A percentile compares a stretch with the other conserved stretches of the same genome.
phyloP scores from a whole-genome alignment of 306 rosid genomes.

The Medicago truncatula region DNA sequence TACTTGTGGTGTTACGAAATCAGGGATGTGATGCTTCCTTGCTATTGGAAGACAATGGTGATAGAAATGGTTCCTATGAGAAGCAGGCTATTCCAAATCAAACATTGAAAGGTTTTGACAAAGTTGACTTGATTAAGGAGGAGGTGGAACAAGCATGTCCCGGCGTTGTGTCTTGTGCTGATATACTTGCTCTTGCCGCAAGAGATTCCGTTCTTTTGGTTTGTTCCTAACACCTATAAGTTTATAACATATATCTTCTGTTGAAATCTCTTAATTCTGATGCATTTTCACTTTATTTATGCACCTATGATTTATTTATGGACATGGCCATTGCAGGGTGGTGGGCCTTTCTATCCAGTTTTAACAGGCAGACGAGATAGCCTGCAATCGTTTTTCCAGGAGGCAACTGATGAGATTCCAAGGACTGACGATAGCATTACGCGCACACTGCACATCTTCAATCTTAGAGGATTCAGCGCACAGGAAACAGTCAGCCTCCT shows the following conservation, averaged over 20 bases:
- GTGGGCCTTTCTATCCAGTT: too few species aligned
- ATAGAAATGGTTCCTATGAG: conserved; percentile 56
- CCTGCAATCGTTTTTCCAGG: too few species aligned
- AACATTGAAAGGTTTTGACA: conserved; percentile 57
- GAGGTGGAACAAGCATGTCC: conserved; percentile 63
- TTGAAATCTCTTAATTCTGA: conserved; percentile 10
- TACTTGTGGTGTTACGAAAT: conserved; percentile 14
- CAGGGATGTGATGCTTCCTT: conserved; percentile 67
- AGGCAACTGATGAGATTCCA: too few species aligned
- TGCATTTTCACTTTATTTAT: conserved; percentile 17
- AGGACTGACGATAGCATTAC: too few species aligned
- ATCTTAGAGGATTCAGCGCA: too few species aligned
- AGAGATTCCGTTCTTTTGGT: conserved; percentile 63
- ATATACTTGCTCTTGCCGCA: conserved; percentile 56
- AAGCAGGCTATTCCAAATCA: conserved; percentile 78
- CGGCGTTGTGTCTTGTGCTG: conserved; percentile 60
- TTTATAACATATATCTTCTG: neutral
- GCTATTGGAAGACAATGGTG: conserved; percentile 60
- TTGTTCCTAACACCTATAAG: conserved; percentile 30
- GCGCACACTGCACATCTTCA: too few species aligned
- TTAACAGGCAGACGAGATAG: too few species aligned
- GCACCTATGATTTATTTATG: conserved; percentile 16
- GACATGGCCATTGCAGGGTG: neutral
- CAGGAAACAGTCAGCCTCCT: too few species aligned
- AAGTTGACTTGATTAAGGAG: conserved; percentile 56